Evolutionary conservation across 805 yeast genomes (phyloP).

Genomic region (Torulaspora indica): DNA sequence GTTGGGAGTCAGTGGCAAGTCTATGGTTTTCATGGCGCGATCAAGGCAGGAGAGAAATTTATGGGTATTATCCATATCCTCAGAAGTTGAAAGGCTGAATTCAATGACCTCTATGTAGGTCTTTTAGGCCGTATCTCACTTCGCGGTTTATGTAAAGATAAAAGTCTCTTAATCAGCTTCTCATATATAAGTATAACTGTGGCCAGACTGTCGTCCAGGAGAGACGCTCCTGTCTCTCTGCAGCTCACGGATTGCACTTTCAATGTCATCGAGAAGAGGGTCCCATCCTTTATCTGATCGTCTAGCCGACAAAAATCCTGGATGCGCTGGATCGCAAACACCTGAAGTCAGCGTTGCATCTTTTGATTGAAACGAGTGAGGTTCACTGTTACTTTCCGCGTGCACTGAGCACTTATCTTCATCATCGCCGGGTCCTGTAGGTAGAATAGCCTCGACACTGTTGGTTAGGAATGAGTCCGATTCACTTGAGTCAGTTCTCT

Average conservation of each 20-base stretch:
- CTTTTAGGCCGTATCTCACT: background rate
- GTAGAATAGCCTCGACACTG: constrained; percentile 17
- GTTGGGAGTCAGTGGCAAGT: constrained; percentile 62
- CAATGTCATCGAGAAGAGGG: constrained; percentile 18
- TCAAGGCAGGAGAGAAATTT: constrained; percentile 77
- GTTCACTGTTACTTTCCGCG: background rate
- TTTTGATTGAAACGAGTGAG: background rate
- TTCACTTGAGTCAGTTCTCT: background rate
- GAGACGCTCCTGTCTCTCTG: constrained; percentile 8
- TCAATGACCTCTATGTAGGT: background rate
- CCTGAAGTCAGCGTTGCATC: background rate
- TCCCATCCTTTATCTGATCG: constrained; percentile 8
- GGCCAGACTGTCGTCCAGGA: constrained; percentile 6
- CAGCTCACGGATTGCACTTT: constrained; percentile 18
- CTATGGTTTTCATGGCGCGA: constrained; percentile 71
- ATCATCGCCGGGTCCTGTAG: constrained; percentile 11
- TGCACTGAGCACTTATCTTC: background rate
- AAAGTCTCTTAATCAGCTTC: background rate
- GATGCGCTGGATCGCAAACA: background rate
- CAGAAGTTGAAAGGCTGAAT: constrained; percentile 36
- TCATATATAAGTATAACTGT: constrained; percentile 10
- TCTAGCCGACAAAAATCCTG: constrained; percentile 1
- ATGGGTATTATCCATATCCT: constrained; percentile 55
- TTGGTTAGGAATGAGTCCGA: constrained; percentile 5
- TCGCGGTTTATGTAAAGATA: background rate